Conservation (phyloP, 1,139 yeast species). For the Magnusiomyces fungicola region DNA sequence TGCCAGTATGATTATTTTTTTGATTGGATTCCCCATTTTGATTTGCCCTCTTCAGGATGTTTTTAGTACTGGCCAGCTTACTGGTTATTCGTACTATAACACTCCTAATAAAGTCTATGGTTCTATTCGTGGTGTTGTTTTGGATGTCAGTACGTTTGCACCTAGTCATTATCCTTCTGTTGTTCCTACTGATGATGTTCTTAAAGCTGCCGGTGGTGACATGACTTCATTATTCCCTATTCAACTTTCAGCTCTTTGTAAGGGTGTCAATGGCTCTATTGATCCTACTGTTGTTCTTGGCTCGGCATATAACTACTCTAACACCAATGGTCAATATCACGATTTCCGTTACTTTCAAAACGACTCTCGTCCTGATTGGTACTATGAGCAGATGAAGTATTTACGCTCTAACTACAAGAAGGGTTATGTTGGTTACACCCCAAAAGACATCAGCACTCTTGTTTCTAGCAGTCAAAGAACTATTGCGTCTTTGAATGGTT, state of each 20-base stretch:
- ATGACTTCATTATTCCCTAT: conserved; percentile 34
- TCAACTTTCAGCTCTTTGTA: conserved; percentile 36
- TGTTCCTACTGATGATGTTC: conserved; percentile 31
- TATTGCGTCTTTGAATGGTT: conserved; percentile 33
- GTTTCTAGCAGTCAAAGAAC: conserved; percentile 23
- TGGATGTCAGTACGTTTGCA: conserved; percentile 35
- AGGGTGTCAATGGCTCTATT: conserved; percentile 29
- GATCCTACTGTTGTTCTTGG: conserved; percentile 33
- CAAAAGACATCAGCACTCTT: conserved; percentile 26
- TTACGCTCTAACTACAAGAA: conserved; percentile 32
- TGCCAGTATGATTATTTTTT: conserved; percentile 30
- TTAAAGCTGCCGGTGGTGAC: conserved; percentile 35
- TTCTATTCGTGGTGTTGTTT: conserved; percentile 36
- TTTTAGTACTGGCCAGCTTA: conserved; percentile 30
- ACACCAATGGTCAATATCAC: conserved; percentile 35
- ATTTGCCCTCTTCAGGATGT: conserved; percentile 38
- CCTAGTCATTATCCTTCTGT: conserved; percentile 35
- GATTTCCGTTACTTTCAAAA: conserved; percentile 35
- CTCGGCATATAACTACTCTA: conserved; percentile 32
- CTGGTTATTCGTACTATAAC: conserved; percentile 26
- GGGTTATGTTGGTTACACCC: conserved; percentile 35
- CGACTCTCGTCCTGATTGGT: conserved; percentile 40
- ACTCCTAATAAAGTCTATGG: conserved; percentile 34
- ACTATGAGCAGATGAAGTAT: conserved; percentile 33
- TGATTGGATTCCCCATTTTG: conserved; percentile 37